These are phyloP conservation scores for Citrus sp. DNA, from an alignment of 345 rosid species.

Conservation along the genomic window DNA sequence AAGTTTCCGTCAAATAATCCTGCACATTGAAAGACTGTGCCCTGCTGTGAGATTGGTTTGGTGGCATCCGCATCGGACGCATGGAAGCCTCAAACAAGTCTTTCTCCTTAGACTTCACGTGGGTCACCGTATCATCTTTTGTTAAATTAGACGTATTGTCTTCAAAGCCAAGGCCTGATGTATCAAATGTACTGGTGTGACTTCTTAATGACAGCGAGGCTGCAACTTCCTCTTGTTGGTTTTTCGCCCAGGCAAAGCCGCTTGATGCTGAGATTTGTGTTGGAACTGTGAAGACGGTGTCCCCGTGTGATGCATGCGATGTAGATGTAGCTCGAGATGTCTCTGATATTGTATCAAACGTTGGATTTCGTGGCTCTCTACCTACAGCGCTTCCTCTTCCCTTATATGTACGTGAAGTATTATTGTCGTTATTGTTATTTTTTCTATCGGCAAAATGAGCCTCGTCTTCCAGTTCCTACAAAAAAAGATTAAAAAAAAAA, in stretches of 20 bases:
- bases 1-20: slow-evolving; percentile 5
- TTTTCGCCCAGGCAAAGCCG: slow-evolving; percentile 57
- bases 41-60: slow-evolving; percentile 11
- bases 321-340: slow-evolving; percentile 22
- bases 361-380: slow-evolving; percentile 19
- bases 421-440: slow-evolving; percentile 4
- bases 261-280: slow-evolving; percentile 44
- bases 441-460: slow-evolving; percentile 13
- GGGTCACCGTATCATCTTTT: slow-evolving; percentile 14
- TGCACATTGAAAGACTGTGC: slow-evolving; percentile 32
- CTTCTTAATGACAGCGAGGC: slow-evolving; percentile 49
- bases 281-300: slow-evolving; percentile 30
- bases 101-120: neutral
- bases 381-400: slow-evolving; percentile 11
- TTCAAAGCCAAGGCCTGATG: slow-evolving; percentile 40
- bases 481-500: neutral
- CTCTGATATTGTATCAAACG: slow-evolving; percentile 31
- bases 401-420: neutral
- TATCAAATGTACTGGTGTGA: slow-evolving; percentile 38
- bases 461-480: slow-evolving; percentile 40
- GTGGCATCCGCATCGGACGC: slow-evolving; percentile 1
- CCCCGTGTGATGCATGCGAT: slow-evolving; percentile 36
- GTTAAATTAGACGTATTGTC: slow-evolving; percentile 29
- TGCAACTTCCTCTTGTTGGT: slow-evolving; percentile 38
- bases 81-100: slow-evolving; percentile 4